These are phyloP conservation scores for Stylosanthes scabra DNA, from an alignment of 331 rosid genomes.

Conservation along the genomic window DNA sequence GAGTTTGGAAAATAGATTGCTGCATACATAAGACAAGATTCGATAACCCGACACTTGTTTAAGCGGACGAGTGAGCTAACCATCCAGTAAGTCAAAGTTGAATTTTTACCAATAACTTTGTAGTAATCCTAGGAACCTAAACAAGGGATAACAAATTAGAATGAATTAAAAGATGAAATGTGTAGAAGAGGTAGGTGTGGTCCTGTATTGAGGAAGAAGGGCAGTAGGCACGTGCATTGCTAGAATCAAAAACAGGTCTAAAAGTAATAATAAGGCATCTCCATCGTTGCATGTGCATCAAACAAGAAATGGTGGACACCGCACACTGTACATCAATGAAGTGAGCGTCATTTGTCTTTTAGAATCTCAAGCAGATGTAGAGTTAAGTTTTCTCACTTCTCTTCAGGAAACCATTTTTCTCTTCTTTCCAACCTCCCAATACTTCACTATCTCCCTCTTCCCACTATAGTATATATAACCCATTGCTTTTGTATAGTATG, in stretches of 20 bases:
- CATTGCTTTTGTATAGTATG: too few relatives aligned
- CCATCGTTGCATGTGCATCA: slow-evolving; percentile 27
- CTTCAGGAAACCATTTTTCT: neutral
- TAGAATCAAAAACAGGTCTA: neutral
- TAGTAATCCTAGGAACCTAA: too few relatives aligned
- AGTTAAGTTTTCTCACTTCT: neutral
- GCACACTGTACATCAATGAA: slow-evolving; percentile 19
- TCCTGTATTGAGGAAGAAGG: neutral
- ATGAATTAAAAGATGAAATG: too few relatives aligned
- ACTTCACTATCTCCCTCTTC: neutral
- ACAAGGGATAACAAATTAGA: too few relatives aligned
- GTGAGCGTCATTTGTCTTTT: slow-evolving; percentile 25
- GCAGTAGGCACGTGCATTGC: neutral
- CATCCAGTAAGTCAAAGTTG: too few relatives aligned
- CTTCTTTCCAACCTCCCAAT: neutral
- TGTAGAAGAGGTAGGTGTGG: neutral
- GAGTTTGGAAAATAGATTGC: too few relatives aligned
- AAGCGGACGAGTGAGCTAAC: too few relatives aligned
- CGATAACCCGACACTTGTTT: too few relatives aligned
- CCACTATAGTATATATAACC: neutral
- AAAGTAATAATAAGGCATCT: slow-evolving; percentile 18
- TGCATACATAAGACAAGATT: too few relatives aligned
- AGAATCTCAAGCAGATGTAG: neutral
- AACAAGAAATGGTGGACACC: slow-evolving; percentile 30
- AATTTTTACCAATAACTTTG: too few relatives aligned